Evolutionary conservation across 768 basidiomycete genomes (phyloP).

Genomic region (Boletus eberwhitei): DNA sequence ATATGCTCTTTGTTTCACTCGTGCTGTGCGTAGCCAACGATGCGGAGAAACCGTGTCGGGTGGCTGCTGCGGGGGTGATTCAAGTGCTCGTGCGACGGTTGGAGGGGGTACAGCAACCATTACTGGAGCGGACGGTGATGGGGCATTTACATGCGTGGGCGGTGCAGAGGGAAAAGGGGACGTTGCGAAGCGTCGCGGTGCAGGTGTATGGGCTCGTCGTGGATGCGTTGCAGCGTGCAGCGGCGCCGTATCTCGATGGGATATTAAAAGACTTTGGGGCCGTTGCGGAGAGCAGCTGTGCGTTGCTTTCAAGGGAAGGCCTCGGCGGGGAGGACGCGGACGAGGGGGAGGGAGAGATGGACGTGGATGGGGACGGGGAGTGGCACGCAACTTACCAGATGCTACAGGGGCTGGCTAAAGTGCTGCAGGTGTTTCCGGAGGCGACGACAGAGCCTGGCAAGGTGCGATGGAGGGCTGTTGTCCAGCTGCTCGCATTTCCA

Average conservation of each 20-base stretch:
- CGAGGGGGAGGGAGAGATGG: conserved; percentile 41
- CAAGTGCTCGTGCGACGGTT: conserved; percentile 71
- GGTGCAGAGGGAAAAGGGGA: conserved; percentile 51
- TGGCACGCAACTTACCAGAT: conserved; percentile 87
- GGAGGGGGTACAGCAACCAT: conserved; percentile 49
- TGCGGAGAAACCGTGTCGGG: conserved; percentile 82
- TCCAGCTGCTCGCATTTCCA: conserved; percentile 74
- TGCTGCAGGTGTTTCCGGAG: conserved; percentile 55
- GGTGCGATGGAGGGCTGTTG: conserved; percentile 62
- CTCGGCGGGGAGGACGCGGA: conserved; percentile 34
- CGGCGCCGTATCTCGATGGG: conserved; percentile 40
- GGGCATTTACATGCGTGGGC: conserved; percentile 82
- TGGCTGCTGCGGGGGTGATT: conserved; percentile 82
- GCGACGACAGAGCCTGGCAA: conserved; percentile 41
- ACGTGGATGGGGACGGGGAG: conserved; percentile 52
- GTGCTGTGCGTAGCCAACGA: conserved; percentile 96
- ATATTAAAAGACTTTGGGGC: conserved; percentile 58
- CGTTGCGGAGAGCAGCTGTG: conserved; percentile 13
- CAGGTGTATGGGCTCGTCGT: conserved; percentile 83
- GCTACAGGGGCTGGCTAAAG: conserved; percentile 62
- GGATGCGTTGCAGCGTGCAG: conserved; percentile 56
- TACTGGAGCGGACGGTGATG: conserved; percentile 53
- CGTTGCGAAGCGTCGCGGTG: conserved; percentile 68
- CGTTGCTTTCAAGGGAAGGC: background rate
- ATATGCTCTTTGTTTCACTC: conserved; percentile 86